Evolutionary conservation across 768 basidiomycete genomes (phyloP), one percentile per base, ranked within the genome.

Genomic region (Trametes cinnabarina): DNA sequence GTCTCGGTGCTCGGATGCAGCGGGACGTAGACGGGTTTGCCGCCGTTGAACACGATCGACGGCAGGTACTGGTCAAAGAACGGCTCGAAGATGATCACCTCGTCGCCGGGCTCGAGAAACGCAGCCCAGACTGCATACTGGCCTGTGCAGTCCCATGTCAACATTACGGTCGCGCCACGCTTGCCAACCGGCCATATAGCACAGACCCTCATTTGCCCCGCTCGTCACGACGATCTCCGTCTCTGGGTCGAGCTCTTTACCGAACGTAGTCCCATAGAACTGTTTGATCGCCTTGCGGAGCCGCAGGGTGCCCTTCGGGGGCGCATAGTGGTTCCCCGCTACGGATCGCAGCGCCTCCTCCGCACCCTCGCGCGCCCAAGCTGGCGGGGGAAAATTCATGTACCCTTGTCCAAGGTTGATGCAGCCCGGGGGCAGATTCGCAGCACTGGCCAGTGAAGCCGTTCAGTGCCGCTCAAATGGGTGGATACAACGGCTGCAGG

Each of bases 21-120:
- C 3, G 96, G 95, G 11, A 99, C 93, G 68, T 91, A 98, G 40
- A 97, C 87, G 14, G 94, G 93, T 63, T 83, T 87, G 49, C 94
- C 96, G 30, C 91, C 91, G 65, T 95, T 93, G 82, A 98, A 96
- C 23, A 87, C 88, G 56, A 96, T 87, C 14, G 90, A 92, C 22
- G 94, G 87, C 46, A 94, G 80, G 70, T 94, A 95, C 69, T 96
- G 94, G 69, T 98, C 94, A 69, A 96, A 98, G 79, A 93, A 97
- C 2, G 94, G 96, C 72, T 98, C 96, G 68, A 98, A 94, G 82
- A 97, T 87, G 73, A 99, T 95, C 59, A 98, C 96, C 73, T 99
- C 96, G 68, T 98, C 96, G 4, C 89, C 96, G 32, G 83, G 79
- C 59, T 98, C 87, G 42, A 96, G 72, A 75, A 96, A 98, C 0